A percentile compares a stretch with the other conserved stretches of the same genome.
These are phyloP conservation scores for Neurospora sp. DNA, from an alignment of 495 filamentous ascomycete genomes.

Conservation along the genomic window DNA sequence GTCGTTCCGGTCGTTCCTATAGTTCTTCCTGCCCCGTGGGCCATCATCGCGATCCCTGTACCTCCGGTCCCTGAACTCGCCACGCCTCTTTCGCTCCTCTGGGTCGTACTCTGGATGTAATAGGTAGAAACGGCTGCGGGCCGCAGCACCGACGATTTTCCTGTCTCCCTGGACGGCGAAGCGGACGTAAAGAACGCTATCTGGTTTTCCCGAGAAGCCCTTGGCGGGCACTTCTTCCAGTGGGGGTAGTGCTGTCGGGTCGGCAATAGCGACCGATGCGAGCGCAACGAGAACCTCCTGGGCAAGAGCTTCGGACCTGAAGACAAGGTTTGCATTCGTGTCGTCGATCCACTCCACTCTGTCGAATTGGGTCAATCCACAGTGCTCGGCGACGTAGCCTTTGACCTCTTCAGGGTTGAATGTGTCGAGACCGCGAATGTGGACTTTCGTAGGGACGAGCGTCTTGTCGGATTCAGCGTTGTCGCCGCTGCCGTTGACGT, in stretches of 20 bases:
- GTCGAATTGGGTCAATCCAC: conserved; percentile 37
- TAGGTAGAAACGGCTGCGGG: conserved; percentile 81
- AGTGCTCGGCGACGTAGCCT: conserved; percentile 57
- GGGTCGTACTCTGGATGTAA: conserved; percentile 84
- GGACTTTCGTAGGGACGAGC: conserved; percentile 53
- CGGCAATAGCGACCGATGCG: conserved; percentile 30
- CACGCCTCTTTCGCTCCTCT: conserved; percentile 50
- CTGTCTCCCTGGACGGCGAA: conserved; percentile 64
- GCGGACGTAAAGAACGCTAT: conserved; percentile 60
- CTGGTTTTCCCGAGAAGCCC: conserved; percentile 50
- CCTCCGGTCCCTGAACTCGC: conserved; percentile 26
- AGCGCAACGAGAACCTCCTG: conserved; percentile 60
- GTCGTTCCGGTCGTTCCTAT: conserved; percentile 43
- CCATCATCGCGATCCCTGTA: conserved; percentile 52
- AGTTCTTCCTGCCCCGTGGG: conserved; percentile 9
- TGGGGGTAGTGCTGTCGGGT: conserved; percentile 35
- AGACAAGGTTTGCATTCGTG: conserved; percentile 76
- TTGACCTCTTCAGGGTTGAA: conserved; percentile 70
- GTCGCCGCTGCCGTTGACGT: conserved; percentile 11
- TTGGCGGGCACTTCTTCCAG: conserved; percentile 52
- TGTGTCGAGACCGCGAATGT: conserved; percentile 73
- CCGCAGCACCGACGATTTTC: conserved; percentile 65
- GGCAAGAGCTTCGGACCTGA: conserved; percentile 55
- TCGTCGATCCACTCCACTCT: conserved; percentile 94
- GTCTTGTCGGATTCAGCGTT: conserved; percentile 13